Base-by-base conservation (phyloP, 305 asterid species). In the Ruellia speciosa region DNA sequence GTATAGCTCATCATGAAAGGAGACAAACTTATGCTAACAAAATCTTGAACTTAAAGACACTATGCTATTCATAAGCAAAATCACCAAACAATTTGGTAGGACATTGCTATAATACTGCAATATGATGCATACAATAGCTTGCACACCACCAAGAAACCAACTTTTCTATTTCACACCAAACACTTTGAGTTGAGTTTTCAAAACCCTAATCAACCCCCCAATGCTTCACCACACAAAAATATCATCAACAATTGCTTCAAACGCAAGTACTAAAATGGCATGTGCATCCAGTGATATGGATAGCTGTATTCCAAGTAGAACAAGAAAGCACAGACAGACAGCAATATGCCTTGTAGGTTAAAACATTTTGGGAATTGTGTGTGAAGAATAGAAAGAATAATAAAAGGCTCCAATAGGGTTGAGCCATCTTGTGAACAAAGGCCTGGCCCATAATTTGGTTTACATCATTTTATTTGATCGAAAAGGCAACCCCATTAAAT, bases 161-260 rank as follows among this genome's bases (percentile, higher is more conserved):
- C 67, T 41, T 70, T 64, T 59, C 31, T 24, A 24, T 50, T 48
- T 34, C 62, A 40, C 18, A 33, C 52, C 31, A 24, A 24, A 24
- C 31, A 24, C 31, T 1, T 4, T 24, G 4, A 24, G 4, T 24
- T 24, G 31, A 4, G 31, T 24, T 24, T 24, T 24, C 4, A 24
- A 24, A 24, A 24, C 31, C 31, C 31, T 24, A 24, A 24, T n/a
- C n/a, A 24, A 1, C 31, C 31, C 31, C 31, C 31, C 31, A 24
- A 24, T 1, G 31, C 31, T 24, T 4, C 31, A 24, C 3, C 31
- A 24, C 2, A 24, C 2, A 24, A 24, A 24, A 24, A 24, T 1
- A 24, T 1, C 4, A 24, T 24, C 31, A 24, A 24, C 31, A 24
- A 24, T 24, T 24, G 31, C 31, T 24, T 24, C 31, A 24, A 24